Base-by-base conservation (phyloP, 306 rosid genomes). In the Cotoneaster glaucophyllus region DNA sequence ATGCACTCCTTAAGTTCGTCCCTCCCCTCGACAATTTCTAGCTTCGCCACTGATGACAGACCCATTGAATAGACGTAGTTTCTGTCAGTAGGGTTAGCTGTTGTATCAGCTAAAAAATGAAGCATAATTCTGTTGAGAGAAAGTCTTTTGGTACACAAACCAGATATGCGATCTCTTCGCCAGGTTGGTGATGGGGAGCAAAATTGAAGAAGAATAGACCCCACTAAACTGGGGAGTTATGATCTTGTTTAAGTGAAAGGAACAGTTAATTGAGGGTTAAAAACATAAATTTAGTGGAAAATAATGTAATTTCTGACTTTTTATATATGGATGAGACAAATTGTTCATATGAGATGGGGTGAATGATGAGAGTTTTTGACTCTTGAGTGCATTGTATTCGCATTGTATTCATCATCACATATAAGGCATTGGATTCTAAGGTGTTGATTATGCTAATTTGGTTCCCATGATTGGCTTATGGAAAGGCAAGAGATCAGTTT, bases 111-210 rank as follows among this genome's bases (percentile, higher is more conserved):
- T 75, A 77, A 79, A 81, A 69, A 21, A n/a, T 1, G 25, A 71
- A 82, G 58, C 68, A 25, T 71, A 62, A 9, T 53, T 66, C 22
- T 48, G 73, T 70, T 41, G 68, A 17, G 21, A 15, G 22, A 21
- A 32, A 69, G 64, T 73, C 22, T 78, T 77, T 26, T 48, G 83
- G 81, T 67, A n/a, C 61, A 77, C 82, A 41, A 45, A 79, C 69
- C 78, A 83, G 82, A 85, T 84, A 79, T 21, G 69, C 14, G 44
- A 31, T 66, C 69, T 79, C 72, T 73, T 45, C n/a, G 85, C 85
- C 95, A 87, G 93, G 93, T 91, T 89, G 86, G 86, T 80, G 76
- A 58, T 66, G 59, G 86, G 80, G 66, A 66, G 57, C 82, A 74
- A 82, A 70, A 11, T 77, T 85, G 85, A 87, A 83, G 85, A 77